Evolutionary conservation across 192 early-diverging fungal species (phyloP).

Genomic region (Coemansia sp.): DNA sequence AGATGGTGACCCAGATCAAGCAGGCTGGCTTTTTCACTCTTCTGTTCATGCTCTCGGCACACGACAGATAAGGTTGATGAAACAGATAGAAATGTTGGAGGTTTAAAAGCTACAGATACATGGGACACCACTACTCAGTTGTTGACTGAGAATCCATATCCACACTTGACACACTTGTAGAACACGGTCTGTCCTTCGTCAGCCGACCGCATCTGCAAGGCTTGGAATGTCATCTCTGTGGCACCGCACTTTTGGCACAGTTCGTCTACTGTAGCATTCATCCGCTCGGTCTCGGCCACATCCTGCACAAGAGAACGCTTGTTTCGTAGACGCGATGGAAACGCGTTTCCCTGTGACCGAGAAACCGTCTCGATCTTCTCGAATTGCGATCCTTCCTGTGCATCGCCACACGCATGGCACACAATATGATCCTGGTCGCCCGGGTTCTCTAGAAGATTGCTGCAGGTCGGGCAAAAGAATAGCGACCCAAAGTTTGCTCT

Average conservation of each 20-base stretch:
- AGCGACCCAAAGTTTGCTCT: slow-evolving; percentile 65
- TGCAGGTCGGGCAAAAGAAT: slow-evolving; percentile 89
- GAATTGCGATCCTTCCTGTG: slow-evolving; percentile 63
- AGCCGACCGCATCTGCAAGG: slow-evolving; percentile 94
- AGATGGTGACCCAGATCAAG: too few relatives aligned
- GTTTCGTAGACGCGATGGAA: slow-evolving; percentile 73
- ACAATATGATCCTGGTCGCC: slow-evolving; percentile 74
- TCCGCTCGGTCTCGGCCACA: slow-evolving; percentile 46
- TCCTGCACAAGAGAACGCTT: slow-evolving; percentile 68
- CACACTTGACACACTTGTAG: slow-evolving; percentile 94
- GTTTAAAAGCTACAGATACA: too few relatives aligned
- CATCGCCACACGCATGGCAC: slow-evolving; percentile 78
- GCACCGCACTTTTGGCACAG: slow-evolving; percentile 93
- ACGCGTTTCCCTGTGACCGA: slow-evolving; percentile 69
- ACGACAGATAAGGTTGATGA: too few relatives aligned
- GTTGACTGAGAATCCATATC: slow-evolving; percentile 62
- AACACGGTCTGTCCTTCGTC: slow-evolving; percentile 99
- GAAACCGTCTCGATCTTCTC: slow-evolving; percentile 83
- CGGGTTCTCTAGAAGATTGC: slow-evolving; percentile 86
- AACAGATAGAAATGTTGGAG: too few relatives aligned
- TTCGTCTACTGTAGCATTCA: slow-evolving; percentile 75
- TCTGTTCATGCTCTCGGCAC: too few relatives aligned
- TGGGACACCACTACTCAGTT: slow-evolving; percentile 22
- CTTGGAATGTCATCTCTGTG: slow-evolving; percentile 93
- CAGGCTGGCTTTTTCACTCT: too few relatives aligned